A percentile compares a stretch with the other conserved stretches of the same genome.
phyloP scores from a whole-genome alignment of 768 basidiomycete genomes.

The Neoboletus magnificus region DNA sequence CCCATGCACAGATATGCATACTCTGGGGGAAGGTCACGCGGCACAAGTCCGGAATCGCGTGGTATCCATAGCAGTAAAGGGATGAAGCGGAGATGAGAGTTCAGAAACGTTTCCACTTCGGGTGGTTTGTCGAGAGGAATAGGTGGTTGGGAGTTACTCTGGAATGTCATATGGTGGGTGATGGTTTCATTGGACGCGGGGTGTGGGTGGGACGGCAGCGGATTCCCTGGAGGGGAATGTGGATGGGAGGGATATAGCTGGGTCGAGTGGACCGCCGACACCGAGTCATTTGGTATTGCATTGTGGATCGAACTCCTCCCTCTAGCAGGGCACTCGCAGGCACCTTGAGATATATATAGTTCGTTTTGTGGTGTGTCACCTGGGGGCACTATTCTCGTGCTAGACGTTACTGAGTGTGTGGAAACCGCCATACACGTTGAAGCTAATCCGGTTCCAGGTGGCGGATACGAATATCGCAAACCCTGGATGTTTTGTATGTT shows the following conservation, averaged over 20 bases:
- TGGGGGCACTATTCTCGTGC: not conserved
- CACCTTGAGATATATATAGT: not conserved
- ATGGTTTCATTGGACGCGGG: not conserved
- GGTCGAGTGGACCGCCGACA: not conserved
- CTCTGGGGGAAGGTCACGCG: slow-evolving; percentile 31
- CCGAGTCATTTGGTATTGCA: not conserved
- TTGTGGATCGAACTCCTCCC: not conserved
- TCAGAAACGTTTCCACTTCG: slow-evolving; percentile 42
- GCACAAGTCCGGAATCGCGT: slow-evolving; percentile 28
- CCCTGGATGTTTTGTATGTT: slow-evolving; percentile 10
- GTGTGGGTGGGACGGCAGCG: not conserved
- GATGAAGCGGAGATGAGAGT: slow-evolving; percentile 35
- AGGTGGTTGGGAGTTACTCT: not conserved
- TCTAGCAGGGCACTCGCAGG: not conserved
- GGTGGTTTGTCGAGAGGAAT: slow-evolving; percentile 35
- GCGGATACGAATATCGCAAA: not conserved
- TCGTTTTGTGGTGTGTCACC: not conserved
- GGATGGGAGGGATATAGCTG: not conserved
- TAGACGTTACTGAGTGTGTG: not conserved
- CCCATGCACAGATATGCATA: slow-evolving; percentile 45
- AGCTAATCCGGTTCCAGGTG: not conserved
- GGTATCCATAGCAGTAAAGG: slow-evolving; percentile 44
- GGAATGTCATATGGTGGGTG: not conserved
- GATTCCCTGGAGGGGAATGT: not conserved
- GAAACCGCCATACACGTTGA: not conserved